Conservation (phyloP, 805 yeast genomes). For the Yamadazyma takamatsuzukensis region DNA sequence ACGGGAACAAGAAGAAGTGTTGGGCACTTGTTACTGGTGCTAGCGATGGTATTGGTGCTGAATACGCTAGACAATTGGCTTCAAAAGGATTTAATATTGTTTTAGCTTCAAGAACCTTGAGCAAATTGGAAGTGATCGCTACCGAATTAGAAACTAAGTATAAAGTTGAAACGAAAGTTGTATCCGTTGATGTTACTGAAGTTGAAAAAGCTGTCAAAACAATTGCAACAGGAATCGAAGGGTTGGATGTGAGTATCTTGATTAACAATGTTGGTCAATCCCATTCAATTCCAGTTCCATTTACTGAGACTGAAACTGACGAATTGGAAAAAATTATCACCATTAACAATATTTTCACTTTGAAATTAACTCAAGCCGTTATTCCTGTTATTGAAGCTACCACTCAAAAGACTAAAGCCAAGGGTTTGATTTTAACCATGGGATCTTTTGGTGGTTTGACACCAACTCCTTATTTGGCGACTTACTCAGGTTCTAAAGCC, state of each 20-base stretch:
- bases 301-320: slow-evolving; percentile 67
- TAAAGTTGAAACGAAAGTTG: slow-evolving; percentile 56
- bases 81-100: slow-evolving; percentile 77
- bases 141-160: slow-evolving; percentile 57
- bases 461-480: slow-evolving; percentile 89
- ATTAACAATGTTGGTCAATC: slow-evolving; percentile 94
- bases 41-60: slow-evolving; percentile 96
- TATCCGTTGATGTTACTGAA: slow-evolving; percentile 82
- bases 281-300: slow-evolving; percentile 93
- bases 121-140: slow-evolving; percentile 68
- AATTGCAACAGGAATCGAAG: slow-evolving; percentile 44
- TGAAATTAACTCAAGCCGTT: slow-evolving; percentile 76
- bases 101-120: slow-evolving; percentile 77
- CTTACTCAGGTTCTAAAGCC: slow-evolving; percentile 94
- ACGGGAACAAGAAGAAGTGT: slow-evolving; percentile 67
- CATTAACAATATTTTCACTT: slow-evolving; percentile 80
- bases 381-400: slow-evolving; percentile 59
- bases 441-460: slow-evolving; percentile 95
- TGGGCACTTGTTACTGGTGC: slow-evolving; percentile 99
- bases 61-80: slow-evolving; percentile 84
- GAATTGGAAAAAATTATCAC: slow-evolving; percentile 81
- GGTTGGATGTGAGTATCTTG: slow-evolving; percentile 66
- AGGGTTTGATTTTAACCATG: slow-evolving; percentile 86
- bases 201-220: slow-evolving; percentile 50
- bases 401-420: slow-evolving; percentile 28